Evolutionary conservation across 2,329 filamentous ascomycete genomes (phyloP), one percentile per base, ranked within the genome.

Genomic region (Mollisiaceae sp.): DNA sequence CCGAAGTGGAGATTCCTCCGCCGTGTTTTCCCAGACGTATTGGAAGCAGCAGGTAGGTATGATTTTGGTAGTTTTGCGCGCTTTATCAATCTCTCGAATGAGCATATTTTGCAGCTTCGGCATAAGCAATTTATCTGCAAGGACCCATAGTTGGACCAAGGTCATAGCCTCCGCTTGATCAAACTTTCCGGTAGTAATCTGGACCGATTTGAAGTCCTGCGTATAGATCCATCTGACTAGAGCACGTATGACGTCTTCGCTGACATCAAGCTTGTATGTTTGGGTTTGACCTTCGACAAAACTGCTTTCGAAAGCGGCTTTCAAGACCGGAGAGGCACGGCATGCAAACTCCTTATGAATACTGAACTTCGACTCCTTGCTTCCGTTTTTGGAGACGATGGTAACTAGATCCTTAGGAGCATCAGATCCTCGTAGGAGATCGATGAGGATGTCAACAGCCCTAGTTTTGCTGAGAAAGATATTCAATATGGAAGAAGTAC

Each of bases 111-210:
- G 58, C 2, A 56, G 27, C n/a, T 36, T 43, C 15, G 59, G 58
- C 1, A 64, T 60, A 5, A 50, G 8, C 8, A 65, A 18, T 43
- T 27, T 59, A 20, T 59, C 56, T 59, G 20, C 56, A 9, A 59
- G 57, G n/a, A 47, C 39, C 38, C n/a, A 52, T 2, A 60, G 22
- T 4, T 27, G n/a, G 22, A 50, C 45, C 11, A 24, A 50, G 8
- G 12, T 22, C 45, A 50, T 50, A 27, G 2, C n/a, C n/a, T 47
- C 43, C 2, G n/a, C 8, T n/a, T n/a, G 2, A 8, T n/a, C n/a
- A 22, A 4, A 47, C 43, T 50, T 50, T 50, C 22, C 22, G n/a
- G 45, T 50, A 6, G 41, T 15, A 6, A 18, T 18, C 41, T 43
- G 41, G 41, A 18, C 12, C 6, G 41, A 43, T 6, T 43, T 43